Evolutionary conservation across 352 stramenopile species (phyloP).

Genomic region (Phytophthora europaea): DNA sequence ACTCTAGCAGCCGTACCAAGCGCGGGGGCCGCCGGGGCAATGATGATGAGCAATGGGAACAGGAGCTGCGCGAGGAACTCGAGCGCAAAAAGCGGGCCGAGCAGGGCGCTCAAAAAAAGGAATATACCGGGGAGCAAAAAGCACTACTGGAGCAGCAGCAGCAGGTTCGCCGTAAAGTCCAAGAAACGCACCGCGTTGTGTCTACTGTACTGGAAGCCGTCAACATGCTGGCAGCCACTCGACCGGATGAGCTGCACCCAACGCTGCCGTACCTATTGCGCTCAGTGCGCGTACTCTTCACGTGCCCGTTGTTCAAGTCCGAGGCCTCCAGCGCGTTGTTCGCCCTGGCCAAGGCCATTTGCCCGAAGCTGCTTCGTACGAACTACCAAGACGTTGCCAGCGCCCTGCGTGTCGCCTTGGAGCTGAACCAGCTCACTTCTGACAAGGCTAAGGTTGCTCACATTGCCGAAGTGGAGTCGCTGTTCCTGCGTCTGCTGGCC

Average conservation of each 20-base stretch:
- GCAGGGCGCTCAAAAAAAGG: constrained; percentile 52
- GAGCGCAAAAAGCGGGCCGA: constrained; percentile 72
- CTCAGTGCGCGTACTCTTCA: constrained; percentile 63
- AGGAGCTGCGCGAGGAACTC: constrained; percentile 85
- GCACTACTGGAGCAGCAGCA: constrained; percentile 70
- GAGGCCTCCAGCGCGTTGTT: constrained; percentile 50
- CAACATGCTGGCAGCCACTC: constrained; percentile 60
- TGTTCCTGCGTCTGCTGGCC: constrained; percentile 72
- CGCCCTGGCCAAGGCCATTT: constrained; percentile 70
- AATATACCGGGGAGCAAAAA: constrained; percentile 68
- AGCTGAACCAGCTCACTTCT: constrained; percentile 50
- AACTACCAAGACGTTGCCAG: constrained; percentile 76
- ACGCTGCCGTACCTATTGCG: constrained; percentile 74
- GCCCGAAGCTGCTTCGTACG: constrained; percentile 65
- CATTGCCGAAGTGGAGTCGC: constrained; percentile 49
- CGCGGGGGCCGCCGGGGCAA: constrained; percentile 64
- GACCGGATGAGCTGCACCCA: constrained; percentile 79
- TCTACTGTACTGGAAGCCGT: constrained; percentile 68
- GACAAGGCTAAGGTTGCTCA: constrained; percentile 47
- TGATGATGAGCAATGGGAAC: constrained; percentile 89
- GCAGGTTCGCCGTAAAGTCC: constrained; percentile 55
- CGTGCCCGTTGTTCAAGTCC: constrained; percentile 61
- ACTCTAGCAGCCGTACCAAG: constrained; percentile 35
- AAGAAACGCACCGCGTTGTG: constrained; percentile 53
- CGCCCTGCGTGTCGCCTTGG: constrained; percentile 63